Percentiles rank a stretch among this genome's conserved stretches.
Conservation (phyloP, 352 stramenopile species). For the Phytophthora gonapodyides region DNA sequence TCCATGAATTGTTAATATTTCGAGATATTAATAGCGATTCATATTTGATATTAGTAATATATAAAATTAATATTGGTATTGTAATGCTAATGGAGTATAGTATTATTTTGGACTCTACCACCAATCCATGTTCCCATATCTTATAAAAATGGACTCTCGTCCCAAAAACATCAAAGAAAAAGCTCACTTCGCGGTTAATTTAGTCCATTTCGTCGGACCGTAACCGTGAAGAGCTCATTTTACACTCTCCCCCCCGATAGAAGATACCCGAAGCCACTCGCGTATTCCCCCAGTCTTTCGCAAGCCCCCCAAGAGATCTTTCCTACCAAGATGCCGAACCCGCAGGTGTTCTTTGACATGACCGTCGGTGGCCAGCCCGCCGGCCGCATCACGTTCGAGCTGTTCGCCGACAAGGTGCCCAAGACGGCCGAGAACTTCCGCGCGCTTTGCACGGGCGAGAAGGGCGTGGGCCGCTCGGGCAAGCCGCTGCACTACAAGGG, state of each 20-base stretch:
- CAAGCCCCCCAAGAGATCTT: constrained; percentile 29
- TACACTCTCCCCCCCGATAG: neutral
- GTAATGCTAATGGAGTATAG: no score
- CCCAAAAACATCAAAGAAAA: no score
- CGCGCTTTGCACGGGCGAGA: constrained; percentile 97
- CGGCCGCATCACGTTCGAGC: constrained; percentile 91
- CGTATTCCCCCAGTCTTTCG: constrained; percentile 34
- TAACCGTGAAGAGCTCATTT: constrained; percentile 17
- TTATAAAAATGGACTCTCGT: no score
- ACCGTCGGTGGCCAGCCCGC: constrained; percentile 90
- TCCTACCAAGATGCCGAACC: constrained; percentile 80
- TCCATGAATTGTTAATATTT: no score
- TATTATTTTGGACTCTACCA: no score
- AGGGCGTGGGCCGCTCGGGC: constrained; percentile 82
- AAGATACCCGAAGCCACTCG: constrained; percentile 22
- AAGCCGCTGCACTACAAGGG: constrained; percentile 88
- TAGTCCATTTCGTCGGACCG: no score
- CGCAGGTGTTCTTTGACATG: constrained; percentile 98
- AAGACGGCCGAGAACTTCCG: constrained; percentile 99
- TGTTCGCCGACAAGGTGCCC: constrained; percentile 88
- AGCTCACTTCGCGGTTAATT: no score
- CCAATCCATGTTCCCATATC: no score
- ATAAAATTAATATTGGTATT: no score
- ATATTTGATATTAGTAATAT: no score
- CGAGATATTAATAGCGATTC: no score